Base-by-base conservation (phyloP, 1,284 basidiomycete genomes). In the Ustilago curta region DNA sequence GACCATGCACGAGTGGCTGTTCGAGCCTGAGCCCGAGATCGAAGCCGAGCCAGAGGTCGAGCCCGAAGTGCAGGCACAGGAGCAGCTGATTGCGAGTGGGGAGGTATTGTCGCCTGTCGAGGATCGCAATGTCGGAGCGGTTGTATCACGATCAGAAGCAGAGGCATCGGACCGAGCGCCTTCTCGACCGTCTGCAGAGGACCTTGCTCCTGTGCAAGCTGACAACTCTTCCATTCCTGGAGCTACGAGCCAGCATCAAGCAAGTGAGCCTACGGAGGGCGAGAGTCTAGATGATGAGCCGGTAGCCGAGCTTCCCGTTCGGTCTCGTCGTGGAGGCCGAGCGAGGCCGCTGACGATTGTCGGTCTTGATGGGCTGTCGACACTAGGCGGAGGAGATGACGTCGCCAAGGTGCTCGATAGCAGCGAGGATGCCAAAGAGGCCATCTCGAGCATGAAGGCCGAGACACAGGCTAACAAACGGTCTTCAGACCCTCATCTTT, bases 1-100 rank as follows among this genome's bases (percentile, higher is more conserved):
- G 23, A 75, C 76, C 1, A 82, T 78, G 73, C 77, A 84, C 72
- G 78, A 83, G 21, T 81, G 79, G 79, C 70, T 83, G 40, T 83
- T 83, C 43, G 81, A 81, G 59, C 80, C 81, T 3, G 80, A 80
- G 50, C 72, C 79, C 0, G 80, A 79, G 47, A 62, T 66, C 5
- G 77, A 79, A 47, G 25, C 59, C 0, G 75, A 73, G 35, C 45
- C 60, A 8, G 78, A 70, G 56, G 29, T 37, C 5, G 77, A 61
- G 52, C 31, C 40, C 0, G 55, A 60, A 7, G 40, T 27, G 2
- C 63, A 59, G 25, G 19, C 40, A 16, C 55, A 32, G 35, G 19
- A 25, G 16, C 12, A 37, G 5, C 57, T 44, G 32, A 14, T 27
- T 1, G n/a, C 8, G 8, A 31, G 14, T 5, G 27, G 31, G 0